Base-by-base conservation (phyloP, 2,329 filamentous ascomycete species). In the Sarocladiaceae sp. region DNA sequence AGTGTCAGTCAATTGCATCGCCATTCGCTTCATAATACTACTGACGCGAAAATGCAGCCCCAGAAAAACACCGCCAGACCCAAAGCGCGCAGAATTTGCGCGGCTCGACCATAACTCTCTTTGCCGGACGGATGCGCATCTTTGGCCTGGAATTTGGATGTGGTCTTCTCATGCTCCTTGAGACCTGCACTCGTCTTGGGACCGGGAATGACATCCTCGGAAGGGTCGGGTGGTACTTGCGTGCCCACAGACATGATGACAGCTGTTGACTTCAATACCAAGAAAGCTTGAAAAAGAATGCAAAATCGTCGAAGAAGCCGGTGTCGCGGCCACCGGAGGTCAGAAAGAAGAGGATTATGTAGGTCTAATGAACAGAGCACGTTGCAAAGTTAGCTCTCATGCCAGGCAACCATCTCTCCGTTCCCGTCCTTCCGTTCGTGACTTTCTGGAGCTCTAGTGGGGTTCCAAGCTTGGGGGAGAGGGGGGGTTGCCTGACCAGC, bases 111-210 rank as follows among this genome's bases (percentile, higher is more conserved):
- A 65, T 84, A 73, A 54, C 78, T 74, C 51, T 73, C 66, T 52
- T 74, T 73, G n/a, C 81, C 81, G 2, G 79, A 79, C 0, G 80
- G 80, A 61, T 84, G 80, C 28, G 57, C 56, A 50, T 57, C 53
- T 31, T 55, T 49, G n/a, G 26, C 20, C 4, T 50, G 6, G 47
- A 37, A 36, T 23, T 50, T 55, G 25, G 55, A 48, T 11, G 7
- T 25, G 39, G 59, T 55, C 29, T 60, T 54, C 15, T 56, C 52
- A 13, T 59, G 49, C 15, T 54, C 48, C 15, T 46, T 52, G 49
- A 64, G 37, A 37, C 60, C 64, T 47, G 59, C 55, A 40, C 56
- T 53, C 13, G 64, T 50, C 28, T 66, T 65, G 26, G 66, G 61
- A n/a, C 63, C 60, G 39, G 69, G 62, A n/a, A 62, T 57, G 54